Base-by-base conservation (phyloP, 2,329 filamentous ascomycete genomes). In the Huntiella bhutanensis region DNA sequence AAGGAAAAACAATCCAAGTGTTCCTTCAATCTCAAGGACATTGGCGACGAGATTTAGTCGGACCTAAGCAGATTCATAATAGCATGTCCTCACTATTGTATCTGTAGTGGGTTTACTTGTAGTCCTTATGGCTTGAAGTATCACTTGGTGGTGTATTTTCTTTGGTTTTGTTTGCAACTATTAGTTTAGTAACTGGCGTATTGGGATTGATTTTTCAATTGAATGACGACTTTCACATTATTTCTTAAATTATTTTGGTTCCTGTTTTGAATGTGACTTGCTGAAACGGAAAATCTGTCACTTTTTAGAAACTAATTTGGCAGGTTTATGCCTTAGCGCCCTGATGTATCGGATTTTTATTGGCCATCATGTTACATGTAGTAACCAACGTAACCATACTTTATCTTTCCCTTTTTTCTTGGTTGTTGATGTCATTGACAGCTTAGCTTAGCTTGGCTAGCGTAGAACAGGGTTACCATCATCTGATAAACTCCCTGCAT, bases 31-130 rank as follows among this genome's bases (percentile, higher is more conserved):
- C 22, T 28, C 3, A 7, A 2, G 7, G 22, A 28, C 22, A 28
- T 28, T 28, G 22, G 22, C 22, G 22, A 28, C 22, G 7, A 1
- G 22, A 28, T 10, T 28, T 28, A 28, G 22, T 28, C 22, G 22
- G 22, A 28, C 8, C 22, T 28, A 28, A 7, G 2, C 22, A 28
- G 22, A 28, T 28, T 28, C 22, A 28, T 38, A 47, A 47, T 47
- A 47, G 45, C 39, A 36, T 47, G 35, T 46, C 46, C 47, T 49
- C 47, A 46, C 44, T 49, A 45, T 49, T 46, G 43, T 34, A 41
- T 43, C 43, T 44, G 17, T 22, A 17, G 12, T 33, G 15, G 5
- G 40, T 48, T 41, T 49, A 34, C 34, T 36, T 33, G 46, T 40
- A 11, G 43, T 43, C 8, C 43, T 19, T 17, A 13, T 16, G 35